Conservation (phyloP, 2,329 filamentous ascomycete species). For the Claviceps fusiformis region DNA sequence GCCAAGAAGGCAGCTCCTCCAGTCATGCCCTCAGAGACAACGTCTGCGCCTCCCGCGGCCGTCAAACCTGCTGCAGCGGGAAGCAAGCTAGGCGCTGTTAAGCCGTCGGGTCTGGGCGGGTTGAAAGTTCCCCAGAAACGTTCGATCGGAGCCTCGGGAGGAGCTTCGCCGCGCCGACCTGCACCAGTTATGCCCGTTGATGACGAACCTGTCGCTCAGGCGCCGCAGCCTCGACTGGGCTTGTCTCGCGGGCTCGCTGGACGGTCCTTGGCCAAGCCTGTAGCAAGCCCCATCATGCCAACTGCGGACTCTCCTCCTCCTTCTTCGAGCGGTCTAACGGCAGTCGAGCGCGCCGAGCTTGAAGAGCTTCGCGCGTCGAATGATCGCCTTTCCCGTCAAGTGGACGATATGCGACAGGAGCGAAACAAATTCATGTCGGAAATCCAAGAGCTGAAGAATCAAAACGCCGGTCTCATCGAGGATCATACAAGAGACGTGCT, state of each 20-base stretch:
- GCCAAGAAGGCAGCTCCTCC: slow-evolving; percentile 33
- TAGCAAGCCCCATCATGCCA: slow-evolving; percentile 34
- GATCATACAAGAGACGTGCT: slow-evolving; percentile 92
- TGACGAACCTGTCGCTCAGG: slow-evolving; percentile 45
- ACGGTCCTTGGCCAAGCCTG: slow-evolving; percentile 69
- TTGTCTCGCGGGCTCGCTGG: slow-evolving; percentile 71
- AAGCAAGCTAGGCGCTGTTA: slow-evolving; percentile 43
- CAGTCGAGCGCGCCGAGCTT: slow-evolving; percentile 81
- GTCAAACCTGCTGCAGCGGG: slow-evolving; percentile 31
- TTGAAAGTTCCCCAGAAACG: slow-evolving; percentile 49
- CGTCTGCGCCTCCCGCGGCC: slow-evolving; percentile 44
- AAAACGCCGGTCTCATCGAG: slow-evolving; percentile 93
- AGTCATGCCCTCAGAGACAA: slow-evolving; percentile 30
- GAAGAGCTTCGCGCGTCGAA: slow-evolving; percentile 78
- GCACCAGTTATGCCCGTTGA: slow-evolving; percentile 38
- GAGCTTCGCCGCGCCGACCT: slow-evolving; percentile 40
- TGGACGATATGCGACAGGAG: slow-evolving; percentile 72
- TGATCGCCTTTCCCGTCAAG: slow-evolving; percentile 59
- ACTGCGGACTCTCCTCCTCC: slow-evolving; percentile 45
- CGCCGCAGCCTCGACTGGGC: slow-evolving; percentile 48
- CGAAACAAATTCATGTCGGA: slow-evolving; percentile 71
- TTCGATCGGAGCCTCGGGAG: slow-evolving; percentile 32
- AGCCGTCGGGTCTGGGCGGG: slow-evolving; percentile 36
- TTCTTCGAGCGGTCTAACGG: slow-evolving; percentile 51
- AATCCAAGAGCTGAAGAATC: slow-evolving; percentile 87